These are phyloP conservation scores for Aspergillus leporis DNA, from an alignment of 495 filamentous ascomycete species.

Conservation along the genomic window DNA sequence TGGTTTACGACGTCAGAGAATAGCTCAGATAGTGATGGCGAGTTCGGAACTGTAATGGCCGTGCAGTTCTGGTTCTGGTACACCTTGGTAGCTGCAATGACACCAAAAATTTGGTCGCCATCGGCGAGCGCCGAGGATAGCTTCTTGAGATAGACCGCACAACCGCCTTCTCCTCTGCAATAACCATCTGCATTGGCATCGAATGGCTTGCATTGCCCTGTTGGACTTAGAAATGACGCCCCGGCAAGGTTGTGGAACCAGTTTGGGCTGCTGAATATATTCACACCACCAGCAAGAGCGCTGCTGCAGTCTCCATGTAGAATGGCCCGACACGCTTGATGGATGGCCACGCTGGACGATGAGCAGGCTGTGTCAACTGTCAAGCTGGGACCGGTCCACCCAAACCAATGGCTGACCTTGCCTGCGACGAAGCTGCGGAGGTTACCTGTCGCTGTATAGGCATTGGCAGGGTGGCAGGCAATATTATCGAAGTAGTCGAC, in stretches of 20 bases:
- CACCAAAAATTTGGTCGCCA: conserved; percentile 62
- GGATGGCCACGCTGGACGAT: conserved; percentile 39
- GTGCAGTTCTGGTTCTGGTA: conserved; percentile 65
- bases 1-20: conserved; percentile 54
- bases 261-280: conserved; percentile 38
- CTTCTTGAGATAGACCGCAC: conserved; percentile 62
- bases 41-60: conserved; percentile 66
- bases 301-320: conserved; percentile 33
- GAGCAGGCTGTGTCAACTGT: conserved; percentile 50
- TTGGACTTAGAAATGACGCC: conserved; percentile 36
- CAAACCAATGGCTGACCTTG: conserved; percentile 39
- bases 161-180: conserved; percentile 66
- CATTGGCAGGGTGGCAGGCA: conserved; percentile 29
- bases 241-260: conserved; percentile 33
- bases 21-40: conserved; percentile 56
- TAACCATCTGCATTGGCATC: conserved; percentile 70
- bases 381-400: conserved; percentile 46
- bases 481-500: conserved; percentile 41
- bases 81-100: conserved; percentile 57
- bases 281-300: conserved; percentile 41
- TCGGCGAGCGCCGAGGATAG: conserved; percentile 59
- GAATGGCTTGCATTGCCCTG: conserved; percentile 63
- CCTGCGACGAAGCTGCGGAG: conserved; percentile 33
- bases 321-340: conserved; percentile 34
- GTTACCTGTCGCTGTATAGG: conserved; percentile 35